Conservation (phyloP, 345 rosid genomes). For the Citrus trifoliata region DNA sequence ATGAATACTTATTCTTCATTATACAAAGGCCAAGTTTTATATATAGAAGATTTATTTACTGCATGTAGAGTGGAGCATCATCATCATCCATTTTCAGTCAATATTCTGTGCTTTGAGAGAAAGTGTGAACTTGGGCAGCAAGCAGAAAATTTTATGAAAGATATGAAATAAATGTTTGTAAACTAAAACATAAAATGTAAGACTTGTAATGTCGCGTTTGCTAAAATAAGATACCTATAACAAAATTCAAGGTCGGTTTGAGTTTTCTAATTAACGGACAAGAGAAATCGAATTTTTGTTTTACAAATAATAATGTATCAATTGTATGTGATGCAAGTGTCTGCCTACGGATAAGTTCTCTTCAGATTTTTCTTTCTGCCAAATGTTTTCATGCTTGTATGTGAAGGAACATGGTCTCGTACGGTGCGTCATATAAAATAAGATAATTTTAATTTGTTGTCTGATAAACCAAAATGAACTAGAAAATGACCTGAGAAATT, state of each 20-base stretch:
- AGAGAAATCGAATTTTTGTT: too few relatives aligned
- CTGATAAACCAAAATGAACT: slow-evolving; percentile 7
- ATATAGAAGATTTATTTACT: too few relatives aligned
- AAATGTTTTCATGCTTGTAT: neutral
- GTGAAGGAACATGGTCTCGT: neutral
- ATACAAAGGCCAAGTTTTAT: too few relatives aligned
- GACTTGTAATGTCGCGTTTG: too few relatives aligned
- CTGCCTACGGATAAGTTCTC: neutral
- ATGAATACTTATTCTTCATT: neutral
- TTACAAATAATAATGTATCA: too few relatives aligned
- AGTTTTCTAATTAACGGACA: neutral
- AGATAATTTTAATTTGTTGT: neutral
- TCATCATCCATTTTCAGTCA: too few relatives aligned
- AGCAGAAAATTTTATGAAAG: too few relatives aligned
- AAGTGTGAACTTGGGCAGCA: too few relatives aligned
- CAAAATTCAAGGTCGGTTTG: neutral
- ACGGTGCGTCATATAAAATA: neutral
- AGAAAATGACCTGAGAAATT: neutral
- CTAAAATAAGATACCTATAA: too few relatives aligned
- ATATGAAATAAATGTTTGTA: neutral
- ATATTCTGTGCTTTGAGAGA: too few relatives aligned
- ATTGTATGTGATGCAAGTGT: neutral
- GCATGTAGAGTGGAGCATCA: too few relatives aligned
- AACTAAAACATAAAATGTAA: too few relatives aligned
- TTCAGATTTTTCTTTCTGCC: neutral